Percentiles rank a stretch among this genome's conserved stretches.
phyloP scores from a whole-genome alignment of 208 protist species.

The Leishmania amazonensis region DNA sequence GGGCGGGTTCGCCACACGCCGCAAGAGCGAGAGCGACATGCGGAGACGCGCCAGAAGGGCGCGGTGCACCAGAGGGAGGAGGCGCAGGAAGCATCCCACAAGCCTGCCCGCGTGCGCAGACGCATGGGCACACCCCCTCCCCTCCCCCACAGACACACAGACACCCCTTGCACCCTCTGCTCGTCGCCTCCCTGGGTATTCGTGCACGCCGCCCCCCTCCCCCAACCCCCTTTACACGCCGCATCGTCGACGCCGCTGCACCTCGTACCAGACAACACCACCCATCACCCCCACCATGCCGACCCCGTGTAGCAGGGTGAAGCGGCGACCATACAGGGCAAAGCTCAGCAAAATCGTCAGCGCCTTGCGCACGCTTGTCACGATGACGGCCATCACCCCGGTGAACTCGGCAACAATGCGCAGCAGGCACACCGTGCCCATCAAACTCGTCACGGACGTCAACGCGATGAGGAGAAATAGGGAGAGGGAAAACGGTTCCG shows the following conservation, averaged over 20 bases:
- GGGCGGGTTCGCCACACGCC: too few species aligned
- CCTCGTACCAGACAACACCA: constrained; percentile 45
- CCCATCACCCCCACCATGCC: constrained; percentile 39
- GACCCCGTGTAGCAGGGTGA: constrained; percentile 36
- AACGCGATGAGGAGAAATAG: constrained; percentile 33
- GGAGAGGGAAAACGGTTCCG: background rate
- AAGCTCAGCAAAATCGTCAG: constrained; percentile 61
- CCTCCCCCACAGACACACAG: background rate
- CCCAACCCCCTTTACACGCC: background rate
- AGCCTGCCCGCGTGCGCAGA: background rate
- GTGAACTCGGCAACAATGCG: constrained; percentile 51
- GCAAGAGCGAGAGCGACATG: too few species aligned
- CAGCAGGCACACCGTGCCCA: constrained; percentile 51
- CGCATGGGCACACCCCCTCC: background rate
- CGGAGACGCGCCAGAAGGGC: too few species aligned
- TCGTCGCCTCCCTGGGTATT: background rate
- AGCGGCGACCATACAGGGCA: constrained; percentile 46
- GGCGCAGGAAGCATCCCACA: background rate
- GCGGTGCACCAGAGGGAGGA: background rate
- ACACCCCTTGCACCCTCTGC: background rate
- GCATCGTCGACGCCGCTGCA: constrained; percentile 21
- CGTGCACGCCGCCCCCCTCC: background rate
- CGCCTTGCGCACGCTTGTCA: constrained; percentile 65
- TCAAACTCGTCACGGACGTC: constrained; percentile 32
- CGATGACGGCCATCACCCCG: constrained; percentile 52